Evolutionary conservation across 305 asterid genomes (phyloP), one percentile per base, ranked within the genome.

Genomic region (Solanum chacoense): DNA sequence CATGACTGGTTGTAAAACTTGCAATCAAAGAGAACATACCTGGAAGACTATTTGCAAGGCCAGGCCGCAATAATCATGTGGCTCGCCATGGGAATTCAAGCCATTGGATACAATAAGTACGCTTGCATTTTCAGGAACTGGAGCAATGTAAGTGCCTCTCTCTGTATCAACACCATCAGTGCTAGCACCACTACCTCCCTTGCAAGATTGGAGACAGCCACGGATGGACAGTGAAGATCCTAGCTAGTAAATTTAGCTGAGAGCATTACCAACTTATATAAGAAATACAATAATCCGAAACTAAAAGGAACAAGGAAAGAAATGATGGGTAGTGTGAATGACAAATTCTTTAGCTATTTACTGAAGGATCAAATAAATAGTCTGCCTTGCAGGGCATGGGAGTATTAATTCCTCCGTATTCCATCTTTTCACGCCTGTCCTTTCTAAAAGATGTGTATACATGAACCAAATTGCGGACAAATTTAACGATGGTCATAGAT

Each of bases 21-120:
- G 38, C 71, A 6, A 80, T 28, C 26, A 28, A 42, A 29, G 88
- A 81, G 79, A 71, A 91, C 89, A 81, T 91, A 91, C 99, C 97
- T 96, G 98, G 87, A 94, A 97, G 87, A 96, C 63, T 85, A 94
- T 94, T 90, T 97, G 99, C 89, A 95, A 89, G 55, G 93, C 85
- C 71, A 92, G 93, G 83, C 91, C 96, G 95, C 93, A 92, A 71
- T 26, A 42, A 20, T 95, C 94, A 86, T 10, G 85, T 88, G 91
- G 89, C 87, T 93, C 94, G 37, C 73, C 92, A 65, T 81, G 71
- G 76, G 90, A 76, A 88, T 84, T 90, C 88, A 90, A 89, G 87
- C 89, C 90, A 90, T 87, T 88, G 74, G 91, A 88, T 20, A 40
- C 75, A 88, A 83, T 65, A 84, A 88, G 88, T 9, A 36, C 40